phyloP scores from a whole-genome alignment of 179 eudicot species.

The Silene noctiflora region DNA sequence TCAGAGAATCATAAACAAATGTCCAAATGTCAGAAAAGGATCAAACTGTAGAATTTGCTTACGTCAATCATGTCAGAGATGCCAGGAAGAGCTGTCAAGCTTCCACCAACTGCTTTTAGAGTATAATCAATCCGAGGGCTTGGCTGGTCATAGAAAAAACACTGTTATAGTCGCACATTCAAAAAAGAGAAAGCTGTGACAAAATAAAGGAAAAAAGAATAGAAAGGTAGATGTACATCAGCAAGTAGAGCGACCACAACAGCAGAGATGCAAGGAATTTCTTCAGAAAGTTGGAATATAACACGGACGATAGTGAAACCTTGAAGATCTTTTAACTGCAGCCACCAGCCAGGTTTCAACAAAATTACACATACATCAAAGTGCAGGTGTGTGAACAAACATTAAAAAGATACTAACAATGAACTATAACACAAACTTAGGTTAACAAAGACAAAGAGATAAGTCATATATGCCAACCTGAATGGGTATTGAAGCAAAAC shows the following conservation, averaged over 20 bases:
- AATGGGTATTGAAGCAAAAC: slow-evolving; percentile 84
- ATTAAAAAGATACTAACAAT: not conserved
- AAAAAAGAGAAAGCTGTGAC: not conserved
- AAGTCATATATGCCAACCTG: slow-evolving; percentile 53
- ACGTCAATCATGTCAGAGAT: slow-evolving; percentile 95
- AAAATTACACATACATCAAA: slow-evolving; percentile 2
- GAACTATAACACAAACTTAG: not conserved
- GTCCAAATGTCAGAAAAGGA: not conserved
- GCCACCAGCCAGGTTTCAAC: slow-evolving; percentile 18
- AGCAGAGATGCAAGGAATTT: slow-evolving; percentile 97
- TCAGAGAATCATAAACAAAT: not conserved
- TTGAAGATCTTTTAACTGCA: slow-evolving; percentile 90
- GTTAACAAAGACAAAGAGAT: not conserved
- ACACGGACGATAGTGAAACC: slow-evolving; percentile 90
- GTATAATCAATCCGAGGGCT: slow-evolving; percentile 85
- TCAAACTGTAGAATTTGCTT: slow-evolving; percentile 27
- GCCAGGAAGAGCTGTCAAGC: slow-evolving; percentile 93
- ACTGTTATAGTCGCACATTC: slow-evolving; percentile 13
- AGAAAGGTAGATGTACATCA: slow-evolving; percentile 46
- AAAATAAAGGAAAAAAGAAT: not conserved
- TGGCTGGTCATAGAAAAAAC: slow-evolving; percentile 51
- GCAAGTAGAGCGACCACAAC: slow-evolving; percentile 92
- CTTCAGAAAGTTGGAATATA: slow-evolving; percentile 88
- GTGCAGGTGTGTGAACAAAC: not conserved
- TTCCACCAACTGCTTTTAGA: slow-evolving; percentile 88